phyloP scores from a whole-genome alignment of 192 early-diverging fungal genomes.

The Backusella morwellensis region DNA sequence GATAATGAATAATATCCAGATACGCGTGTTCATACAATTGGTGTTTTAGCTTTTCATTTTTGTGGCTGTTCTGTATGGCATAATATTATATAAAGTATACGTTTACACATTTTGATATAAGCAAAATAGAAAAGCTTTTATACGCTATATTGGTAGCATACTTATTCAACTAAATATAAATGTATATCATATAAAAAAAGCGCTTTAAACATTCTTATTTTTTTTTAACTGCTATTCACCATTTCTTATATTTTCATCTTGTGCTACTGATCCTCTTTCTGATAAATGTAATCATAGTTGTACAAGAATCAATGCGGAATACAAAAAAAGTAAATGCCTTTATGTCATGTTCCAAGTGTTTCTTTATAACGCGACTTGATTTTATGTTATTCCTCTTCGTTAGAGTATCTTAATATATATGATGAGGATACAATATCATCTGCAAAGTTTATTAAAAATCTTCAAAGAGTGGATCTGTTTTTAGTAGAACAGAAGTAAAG shows the following conservation, averaged over 20 bases:
- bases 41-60: not conserved
- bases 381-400: not conserved
- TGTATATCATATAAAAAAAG: not conserved
- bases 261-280: not conserved
- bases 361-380: not conserved
- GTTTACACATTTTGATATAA: not conserved
- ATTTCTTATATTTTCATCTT: not conserved
- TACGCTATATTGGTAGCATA: not conserved
- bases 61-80: not conserved
- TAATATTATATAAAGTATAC: not conserved
- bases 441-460: not conserved
- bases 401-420: not conserved
- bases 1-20: not conserved
- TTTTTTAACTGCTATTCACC: not conserved
- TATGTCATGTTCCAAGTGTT: not conserved
- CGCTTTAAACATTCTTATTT: not conserved
- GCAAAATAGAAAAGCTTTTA: not conserved
- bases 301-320: not conserved
- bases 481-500: not conserved
- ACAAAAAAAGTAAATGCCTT: not conserved
- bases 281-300: not conserved
- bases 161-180: not conserved
- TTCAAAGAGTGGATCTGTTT: too few relatives aligned
- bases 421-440: not conserved
- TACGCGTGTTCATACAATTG: not conserved